These are phyloP conservation scores for Sugiyamaella boreocaroliniensis DNA, from an alignment of 805 yeast species.

Conservation along the genomic window DNA sequence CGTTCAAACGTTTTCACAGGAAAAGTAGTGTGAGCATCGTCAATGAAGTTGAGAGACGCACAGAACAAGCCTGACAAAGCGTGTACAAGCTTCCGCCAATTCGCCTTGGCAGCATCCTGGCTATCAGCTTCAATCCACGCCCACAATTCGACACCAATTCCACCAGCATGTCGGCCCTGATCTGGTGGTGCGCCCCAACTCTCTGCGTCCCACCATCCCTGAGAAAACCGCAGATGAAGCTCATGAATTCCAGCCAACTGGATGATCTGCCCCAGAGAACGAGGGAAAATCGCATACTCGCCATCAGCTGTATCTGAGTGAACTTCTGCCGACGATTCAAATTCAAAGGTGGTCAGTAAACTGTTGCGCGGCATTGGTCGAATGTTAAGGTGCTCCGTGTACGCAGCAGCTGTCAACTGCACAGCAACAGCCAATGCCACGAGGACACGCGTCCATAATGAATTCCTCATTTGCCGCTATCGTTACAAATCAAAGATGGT, in stretches of 20 bases:
- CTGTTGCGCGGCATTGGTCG: conserved; percentile 70
- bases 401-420: not conserved
- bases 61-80: conserved; percentile 87
- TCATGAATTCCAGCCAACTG: conserved; percentile 61
- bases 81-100: conserved; percentile 70
- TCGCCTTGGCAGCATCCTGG: conserved; percentile 46
- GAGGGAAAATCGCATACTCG: conserved; percentile 53
- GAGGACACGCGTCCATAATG: not conserved
- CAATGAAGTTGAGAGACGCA: conserved; percentile 87
- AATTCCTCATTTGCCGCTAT: not conserved
- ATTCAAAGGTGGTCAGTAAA: conserved; percentile 63
- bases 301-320: conserved; percentile 2
- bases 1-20: conserved; percentile 43
- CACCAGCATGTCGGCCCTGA: conserved; percentile 71
- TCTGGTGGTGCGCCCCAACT: conserved; percentile 78
- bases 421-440: not conserved
- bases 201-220: conserved; percentile 92
- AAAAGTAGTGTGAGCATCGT: conserved; percentile 65
- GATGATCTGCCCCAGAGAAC: conserved; percentile 70
- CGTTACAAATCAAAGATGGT: no score
- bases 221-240: conserved; percentile 78
- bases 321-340: conserved; percentile 32
- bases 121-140: conserved; percentile 65
- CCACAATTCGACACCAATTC: conserved; percentile 93
- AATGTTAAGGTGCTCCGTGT: conserved; percentile 54